Conservation (phyloP, 1,284 basidiomycete genomes). For the Irpex sp. region DNA sequence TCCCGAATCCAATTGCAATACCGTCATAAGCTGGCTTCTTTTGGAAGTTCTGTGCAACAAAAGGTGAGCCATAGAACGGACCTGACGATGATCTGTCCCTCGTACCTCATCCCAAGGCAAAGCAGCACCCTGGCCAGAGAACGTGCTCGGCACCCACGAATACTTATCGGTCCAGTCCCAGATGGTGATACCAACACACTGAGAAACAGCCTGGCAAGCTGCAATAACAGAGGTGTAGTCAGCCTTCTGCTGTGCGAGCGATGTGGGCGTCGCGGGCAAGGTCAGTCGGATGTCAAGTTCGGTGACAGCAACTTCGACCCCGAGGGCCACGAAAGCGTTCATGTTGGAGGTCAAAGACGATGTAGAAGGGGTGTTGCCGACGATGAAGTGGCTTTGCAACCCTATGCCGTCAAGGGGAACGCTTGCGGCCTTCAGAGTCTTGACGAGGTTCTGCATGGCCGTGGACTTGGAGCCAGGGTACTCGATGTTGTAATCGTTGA, state of each 20-base stretch:
- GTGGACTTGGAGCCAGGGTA: slow-evolving; percentile 39
- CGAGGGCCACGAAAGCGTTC: slow-evolving; percentile 42
- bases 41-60: slow-evolving; percentile 19
- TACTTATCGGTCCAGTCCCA: slow-evolving; percentile 50
- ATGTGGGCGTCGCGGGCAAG: slow-evolving; percentile 43
- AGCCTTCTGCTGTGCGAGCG: slow-evolving; percentile 44
- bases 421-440: slow-evolving; percentile 34
- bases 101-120: slow-evolving; percentile 26
- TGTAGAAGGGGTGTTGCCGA: slow-evolving; percentile 38
- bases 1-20: slow-evolving; percentile 21
- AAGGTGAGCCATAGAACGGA: not conserved
- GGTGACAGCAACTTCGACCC: slow-evolving; percentile 53
- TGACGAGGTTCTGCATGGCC: slow-evolving; percentile 42
- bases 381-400: slow-evolving; percentile 47
- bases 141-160: slow-evolving; percentile 32
- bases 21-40: slow-evolving; percentile 27
- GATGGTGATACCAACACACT: slow-evolving; percentile 45
- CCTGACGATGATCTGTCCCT: not conserved
- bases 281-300: slow-evolving; percentile 53
- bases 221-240: slow-evolving; percentile 43
- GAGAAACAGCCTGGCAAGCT: slow-evolving; percentile 39
- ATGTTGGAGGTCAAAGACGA: slow-evolving; percentile 36
- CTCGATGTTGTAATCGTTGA: slow-evolving; percentile 53
- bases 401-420: slow-evolving; percentile 52
- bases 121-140: slow-evolving; percentile 33